Evolutionary conservation across 2,329 filamentous ascomycete species (phyloP).

Genomic region (Didymella exigua): DNA sequence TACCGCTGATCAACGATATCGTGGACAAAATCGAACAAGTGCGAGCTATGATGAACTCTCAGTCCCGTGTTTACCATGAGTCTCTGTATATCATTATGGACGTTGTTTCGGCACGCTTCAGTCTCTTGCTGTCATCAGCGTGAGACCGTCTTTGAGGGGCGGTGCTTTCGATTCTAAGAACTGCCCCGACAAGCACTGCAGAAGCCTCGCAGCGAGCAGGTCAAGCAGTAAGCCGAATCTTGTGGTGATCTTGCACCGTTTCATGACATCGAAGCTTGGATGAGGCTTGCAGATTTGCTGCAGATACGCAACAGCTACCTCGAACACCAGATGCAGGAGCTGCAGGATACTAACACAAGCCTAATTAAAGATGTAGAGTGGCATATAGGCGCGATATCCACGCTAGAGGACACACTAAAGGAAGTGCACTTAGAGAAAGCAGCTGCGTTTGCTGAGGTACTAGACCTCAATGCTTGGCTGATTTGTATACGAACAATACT

Average conservation of each 20-base stretch:
- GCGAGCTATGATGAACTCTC: too few relatives aligned
- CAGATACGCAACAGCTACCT: background rate
- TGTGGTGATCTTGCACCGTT: background rate
- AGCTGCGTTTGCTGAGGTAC: background rate
- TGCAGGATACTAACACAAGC: background rate
- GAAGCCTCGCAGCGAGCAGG: too few relatives aligned
- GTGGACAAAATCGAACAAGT: too few relatives aligned
- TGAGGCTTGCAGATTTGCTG: background rate
- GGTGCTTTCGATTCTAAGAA: too few relatives aligned
- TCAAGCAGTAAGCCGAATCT: too few relatives aligned
- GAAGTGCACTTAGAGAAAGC: background rate
- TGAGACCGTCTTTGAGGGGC: too few relatives aligned
- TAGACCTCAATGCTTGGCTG: background rate
- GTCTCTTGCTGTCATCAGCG: too few relatives aligned
- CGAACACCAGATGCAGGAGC: background rate
- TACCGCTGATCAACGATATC: too few relatives aligned
- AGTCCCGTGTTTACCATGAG: too few relatives aligned
- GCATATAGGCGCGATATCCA: background rate
- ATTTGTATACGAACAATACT: background rate
- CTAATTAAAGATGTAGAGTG: background rate
- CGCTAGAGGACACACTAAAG: background rate
- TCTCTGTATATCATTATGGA: too few relatives aligned
- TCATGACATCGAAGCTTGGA: conserved; percentile 1
- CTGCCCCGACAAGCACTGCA: too few relatives aligned
- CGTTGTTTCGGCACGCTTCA: too few relatives aligned